Base-by-base conservation (phyloP, 805 yeast species). In the Pichia heedii region DNA sequence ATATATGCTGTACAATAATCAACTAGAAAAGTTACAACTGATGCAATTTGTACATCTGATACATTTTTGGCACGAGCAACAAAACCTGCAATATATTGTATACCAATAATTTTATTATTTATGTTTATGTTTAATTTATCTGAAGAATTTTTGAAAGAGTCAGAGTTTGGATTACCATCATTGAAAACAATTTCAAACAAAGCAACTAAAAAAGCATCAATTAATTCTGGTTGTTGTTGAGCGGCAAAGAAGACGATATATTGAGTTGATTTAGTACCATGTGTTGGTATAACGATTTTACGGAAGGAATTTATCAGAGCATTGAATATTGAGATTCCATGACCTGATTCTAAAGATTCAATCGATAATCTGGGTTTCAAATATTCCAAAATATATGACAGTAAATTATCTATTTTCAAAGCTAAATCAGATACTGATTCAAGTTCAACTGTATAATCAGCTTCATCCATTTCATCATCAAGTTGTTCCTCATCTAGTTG, bases 71-170 rank as follows among this genome's bases (percentile, higher is more conserved):
- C 95, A 44, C 98, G 74, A 1, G 97, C 93, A 46, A 90, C 77
- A 56, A 80, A 90, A 2, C 96, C 86, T 1, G 96, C 81, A 43
- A 90, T 71, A 59, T 93, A 90, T 62, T 93, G 97, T 74, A 89
- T 74, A 3, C 96, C 84, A 66, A 89, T 89, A 51, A 87, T 77
- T 52, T 95, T 75, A n/a, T 18, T 18, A 33, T 40, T 39, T 10
- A 38, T 12, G 19, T 37, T 45, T 20, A 42, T 36, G 5, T 16
- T 26, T 2, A 29, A 13, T 26, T 20, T 40, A 9, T 19, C 27
- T 9, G 39, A 26, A 13, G 30, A 27, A 16, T 21, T 22, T n/a
- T 2, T 3, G 6, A 21, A 27, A 18, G 38, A 38, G 16, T 40
- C 33, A 8, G 34, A 32, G 11, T 43, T 43, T n/a, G 21, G 40